Percentiles rank a stretch among this genome's conserved stretches.
These are phyloP conservation scores for Conringia planisiliqua DNA, from an alignment of 345 rosid species.

Conservation along the genomic window DNA sequence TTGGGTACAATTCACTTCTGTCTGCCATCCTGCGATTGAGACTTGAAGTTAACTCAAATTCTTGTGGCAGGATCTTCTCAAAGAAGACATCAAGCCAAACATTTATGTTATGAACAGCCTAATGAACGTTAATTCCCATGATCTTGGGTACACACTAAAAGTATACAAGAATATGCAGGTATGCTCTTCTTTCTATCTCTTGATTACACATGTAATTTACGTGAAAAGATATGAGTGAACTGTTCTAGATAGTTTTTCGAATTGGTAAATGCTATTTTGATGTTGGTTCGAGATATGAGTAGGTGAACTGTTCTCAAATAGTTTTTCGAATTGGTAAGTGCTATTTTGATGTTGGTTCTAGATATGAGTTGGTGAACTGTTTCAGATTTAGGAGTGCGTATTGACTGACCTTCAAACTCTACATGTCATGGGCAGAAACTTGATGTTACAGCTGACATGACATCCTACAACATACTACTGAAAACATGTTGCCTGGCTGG, in stretches of 20 bases:
- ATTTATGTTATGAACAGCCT: constrained; percentile 82
- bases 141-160: constrained; percentile 58
- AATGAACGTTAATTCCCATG: constrained; percentile 89
- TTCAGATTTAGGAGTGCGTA: background rate
- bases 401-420: constrained; percentile 19
- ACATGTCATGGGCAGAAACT: constrained; percentile 50
- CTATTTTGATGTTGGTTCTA: background rate
- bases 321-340: background rate
- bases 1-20: background rate
- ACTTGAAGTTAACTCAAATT: constrained; percentile 9
- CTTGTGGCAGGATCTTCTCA: constrained; percentile 64
- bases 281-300: constrained; percentile 1
- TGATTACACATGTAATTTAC: background rate
- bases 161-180: constrained; percentile 76
- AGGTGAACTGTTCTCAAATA: background rate
- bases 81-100: constrained; percentile 60
- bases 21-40: background rate
- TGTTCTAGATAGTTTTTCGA: background rate
- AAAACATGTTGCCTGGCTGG: constrained; percentile 87
- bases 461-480: constrained; percentile 85
- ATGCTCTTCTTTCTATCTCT: constrained; percentile 32
- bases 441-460: constrained; percentile 62
- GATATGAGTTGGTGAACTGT: background rate
- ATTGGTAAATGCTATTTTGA: background rate
- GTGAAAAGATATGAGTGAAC: background rate